Base-by-base conservation (phyloP, 257 asterid genomes). In the Coffea canephora region DNA sequence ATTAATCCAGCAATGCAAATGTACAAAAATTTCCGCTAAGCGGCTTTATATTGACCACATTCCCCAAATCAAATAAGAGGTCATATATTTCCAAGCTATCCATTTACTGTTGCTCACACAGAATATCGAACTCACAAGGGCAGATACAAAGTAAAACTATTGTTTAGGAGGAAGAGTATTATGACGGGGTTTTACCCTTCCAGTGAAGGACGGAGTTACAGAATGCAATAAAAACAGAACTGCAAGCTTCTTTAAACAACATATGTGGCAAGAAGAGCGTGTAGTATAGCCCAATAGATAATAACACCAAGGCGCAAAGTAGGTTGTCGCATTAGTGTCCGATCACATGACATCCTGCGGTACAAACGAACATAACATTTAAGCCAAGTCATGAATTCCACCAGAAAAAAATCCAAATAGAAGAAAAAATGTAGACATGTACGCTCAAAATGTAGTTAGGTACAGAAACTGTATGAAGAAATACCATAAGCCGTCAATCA, bases 261-360 rank as follows among this genome's bases (percentile, higher is more conserved):
- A 80, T 84, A 89, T 70, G 93, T 80, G 59, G 95, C 97, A 83
- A 95, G 87, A 83, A 95, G 90, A 78, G 97, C 87, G 78, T 95
- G 98, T 85, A 93, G 82, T 76, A 92, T 73, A 70, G 94, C 97
- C 99, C 99, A 95, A 85, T 95, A 95, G 68, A 95, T 57, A 70
- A 95, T 93, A 76, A 95, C 81, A 80, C 97, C 93, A 79, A 95
- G 99, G 45, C 99, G 92, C 78, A 95, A 81, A 80, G 97, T 91
- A 82, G 99, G 99, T 87, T 91, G 94, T 68, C 98, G 93, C 99
- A 93, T 93, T 75, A 95, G 84, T 74, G 99, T 90, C 74, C 99
- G 97, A 80, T 95, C 98, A 81, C 99, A 95, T 68, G 99, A 92
- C 82, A 93, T 87, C 99, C 99, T 95, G 87, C 21, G 81, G 62